Evolutionary conservation across 306 rosid species (phyloP).

Genomic region (Trifolium repens): DNA sequence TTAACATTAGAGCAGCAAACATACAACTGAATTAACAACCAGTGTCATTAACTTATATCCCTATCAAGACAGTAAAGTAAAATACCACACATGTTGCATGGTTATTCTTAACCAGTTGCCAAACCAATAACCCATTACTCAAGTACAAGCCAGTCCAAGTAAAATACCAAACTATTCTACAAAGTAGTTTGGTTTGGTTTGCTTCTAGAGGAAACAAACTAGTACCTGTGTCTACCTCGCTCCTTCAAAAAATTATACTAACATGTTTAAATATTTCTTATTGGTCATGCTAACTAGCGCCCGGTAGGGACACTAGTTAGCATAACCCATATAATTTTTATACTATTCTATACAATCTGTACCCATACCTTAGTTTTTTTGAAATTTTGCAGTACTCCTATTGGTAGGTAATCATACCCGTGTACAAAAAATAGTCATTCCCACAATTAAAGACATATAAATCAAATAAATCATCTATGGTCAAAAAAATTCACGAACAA

Average conservation of each 20-base stretch:
- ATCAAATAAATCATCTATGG: no score
- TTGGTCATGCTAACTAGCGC: no score
- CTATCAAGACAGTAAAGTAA: slow-evolving; percentile 7
- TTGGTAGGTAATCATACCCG: not conserved
- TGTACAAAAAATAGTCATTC: not conserved
- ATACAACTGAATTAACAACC: slow-evolving; percentile 30
- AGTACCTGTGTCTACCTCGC: not conserved
- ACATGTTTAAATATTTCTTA: slow-evolving; percentile 3
- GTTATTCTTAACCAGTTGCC: not conserved
- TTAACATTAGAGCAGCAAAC: not conserved
- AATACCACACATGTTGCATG: not conserved
- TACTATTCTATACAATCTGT: not conserved
- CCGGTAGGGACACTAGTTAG: no score
- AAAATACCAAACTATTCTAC: slow-evolving; percentile 12
- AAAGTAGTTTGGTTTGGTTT: not conserved
- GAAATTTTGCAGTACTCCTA: not conserved
- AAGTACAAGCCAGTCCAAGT: slow-evolving; percentile 15
- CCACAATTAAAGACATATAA: not conserved
- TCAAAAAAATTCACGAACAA: not conserved
- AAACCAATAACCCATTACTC: not conserved
- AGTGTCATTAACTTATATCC: slow-evolving; percentile 1
- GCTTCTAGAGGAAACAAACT: not conserved
- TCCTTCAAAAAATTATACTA: slow-evolving; percentile 7
- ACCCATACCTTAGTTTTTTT: not conserved
- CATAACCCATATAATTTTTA: not conserved